Conservation (phyloP, 768 basidiomycete genomes). For the Leucocoprinus sp. region DNA sequence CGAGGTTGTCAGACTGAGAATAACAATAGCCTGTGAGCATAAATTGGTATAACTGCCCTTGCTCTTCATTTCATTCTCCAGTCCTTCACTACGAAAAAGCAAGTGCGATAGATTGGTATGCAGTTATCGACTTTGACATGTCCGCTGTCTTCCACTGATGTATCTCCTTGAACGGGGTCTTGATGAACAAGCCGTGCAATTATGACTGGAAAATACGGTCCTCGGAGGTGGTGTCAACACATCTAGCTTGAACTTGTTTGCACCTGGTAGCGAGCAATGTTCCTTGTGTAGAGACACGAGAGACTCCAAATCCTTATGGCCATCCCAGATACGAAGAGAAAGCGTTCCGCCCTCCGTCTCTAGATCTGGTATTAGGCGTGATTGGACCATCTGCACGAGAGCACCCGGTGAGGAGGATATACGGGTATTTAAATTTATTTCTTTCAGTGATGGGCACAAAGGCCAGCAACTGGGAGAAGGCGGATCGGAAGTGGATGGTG, state of each 20-base stretch:
- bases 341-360: neutral
- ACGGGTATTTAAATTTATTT: conserved; percentile 18
- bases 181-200: neutral
- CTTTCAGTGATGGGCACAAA: conserved; percentile 17
- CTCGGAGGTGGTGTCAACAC: conserved; percentile 7
- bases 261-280: neutral
- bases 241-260: conserved; percentile 1
- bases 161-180: conserved; percentile 4
- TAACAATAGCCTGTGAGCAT: too few relatives aligned
- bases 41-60: too few relatives aligned
- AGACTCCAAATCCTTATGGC: conserved; percentile 7
- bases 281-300: neutral
- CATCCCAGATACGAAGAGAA: conserved; percentile 9
- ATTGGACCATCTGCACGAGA: conserved; percentile 18
- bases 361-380: conserved; percentile 13
- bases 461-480: neutral
- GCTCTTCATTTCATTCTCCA: neutral
- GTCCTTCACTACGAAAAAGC: neutral
- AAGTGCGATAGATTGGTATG: neutral
- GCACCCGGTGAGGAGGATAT: conserved; percentile 15
- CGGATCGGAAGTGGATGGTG: neutral
- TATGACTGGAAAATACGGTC: neutral
- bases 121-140: conserved; percentile 11
- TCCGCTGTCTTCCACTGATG: conserved; percentile 4
- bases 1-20: neutral